Conservation (phyloP, 225 moss, liverwort and hornwort genomes). For the Climacium dendroides region DNA sequence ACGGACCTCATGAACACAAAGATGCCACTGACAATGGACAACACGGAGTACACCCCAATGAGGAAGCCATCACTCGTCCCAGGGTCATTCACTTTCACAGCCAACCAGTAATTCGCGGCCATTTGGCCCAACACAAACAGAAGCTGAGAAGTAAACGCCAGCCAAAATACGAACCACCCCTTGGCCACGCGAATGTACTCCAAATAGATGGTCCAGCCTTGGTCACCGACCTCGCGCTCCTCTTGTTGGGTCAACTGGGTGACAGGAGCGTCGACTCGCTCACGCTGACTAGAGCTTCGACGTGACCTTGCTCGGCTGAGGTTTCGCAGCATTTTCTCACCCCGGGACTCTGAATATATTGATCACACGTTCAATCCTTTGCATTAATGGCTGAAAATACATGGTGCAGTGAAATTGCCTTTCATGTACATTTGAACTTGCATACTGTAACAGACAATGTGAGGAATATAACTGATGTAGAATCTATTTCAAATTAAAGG, state of each 20-base stretch:
- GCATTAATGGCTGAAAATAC: background rate
- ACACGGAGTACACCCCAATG: slow-evolving; percentile 29
- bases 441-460: background rate
- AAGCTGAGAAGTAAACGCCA: background rate
- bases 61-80: slow-evolving; percentile 11
- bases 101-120: slow-evolving; percentile 44
- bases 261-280: background rate
- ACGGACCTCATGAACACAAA: slow-evolving; percentile 37
- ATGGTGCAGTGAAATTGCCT: background rate
- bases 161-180: slow-evolving; percentile 17
- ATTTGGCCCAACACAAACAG: slow-evolving; percentile 39
- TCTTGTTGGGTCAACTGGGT: slow-evolving; percentile 45
- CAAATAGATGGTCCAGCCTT: slow-evolving; percentile 25
- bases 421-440: background rate
- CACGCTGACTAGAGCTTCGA: background rate
- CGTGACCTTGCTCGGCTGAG: background rate
- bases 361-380: too few species aligned
- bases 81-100: slow-evolving; percentile 17
- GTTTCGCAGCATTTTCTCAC: slow-evolving; percentile 3
- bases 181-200: slow-evolving; percentile 32
- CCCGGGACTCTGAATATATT: background rate
- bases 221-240: slow-evolving; percentile 43
- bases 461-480: background rate
- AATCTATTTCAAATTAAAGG: background rate
- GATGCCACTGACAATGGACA: slow-evolving; percentile 37